Base-by-base conservation (phyloP, 106 monocot species). In the Apostasia shenzhenica region DNA sequence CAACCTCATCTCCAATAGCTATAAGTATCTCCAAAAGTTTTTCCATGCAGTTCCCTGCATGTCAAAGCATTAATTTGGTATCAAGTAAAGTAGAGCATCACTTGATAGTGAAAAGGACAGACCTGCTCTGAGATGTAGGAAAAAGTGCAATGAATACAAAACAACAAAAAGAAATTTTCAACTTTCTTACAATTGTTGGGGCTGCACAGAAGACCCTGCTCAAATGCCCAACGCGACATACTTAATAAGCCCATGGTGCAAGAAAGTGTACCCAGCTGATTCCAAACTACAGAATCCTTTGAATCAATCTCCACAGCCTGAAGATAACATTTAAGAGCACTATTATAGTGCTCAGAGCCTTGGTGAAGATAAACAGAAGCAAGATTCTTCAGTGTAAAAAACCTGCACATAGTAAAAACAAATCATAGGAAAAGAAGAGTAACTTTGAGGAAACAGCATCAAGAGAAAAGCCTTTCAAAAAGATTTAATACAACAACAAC, bases 41-140 rank as follows among this genome's bases (percentile, higher is more conserved):
- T 70, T 99, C 97, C 92, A 93, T 99, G 78, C 97, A 99, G 70
- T 92, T 99, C 97, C 97, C 89, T 90, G 69, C 47, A 88, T 57
- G 55, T 68, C 55, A 74, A 48, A 69, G 14, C 50, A 63, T 70
- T 63, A 70, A 26, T 59, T 54, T 42, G 10, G 3, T 14, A 48
- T 26, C 48, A 43, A 48, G 45, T 49, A 2, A 70, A 42, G 1
- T 60, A 26, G 8, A 69, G 45, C 49, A 51, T 41, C 1, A 42
- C 6, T 41, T 62, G 48, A 45, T 59, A 56, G 43, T 12, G 41
- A 55, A 14, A 53, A 54, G 8, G 38, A 26, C 26, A 26, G 26
- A 26, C 26, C 26, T 26, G 26, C 26, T 26, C 26, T 26, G 26
- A 26, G 26, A 26, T 26, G 26, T 26, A 26, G 26, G 26, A 26